Base-by-base conservation (phyloP, 225 moss, liverwort and hornwort species). In the Pseudoscleropodium purum region DNA sequence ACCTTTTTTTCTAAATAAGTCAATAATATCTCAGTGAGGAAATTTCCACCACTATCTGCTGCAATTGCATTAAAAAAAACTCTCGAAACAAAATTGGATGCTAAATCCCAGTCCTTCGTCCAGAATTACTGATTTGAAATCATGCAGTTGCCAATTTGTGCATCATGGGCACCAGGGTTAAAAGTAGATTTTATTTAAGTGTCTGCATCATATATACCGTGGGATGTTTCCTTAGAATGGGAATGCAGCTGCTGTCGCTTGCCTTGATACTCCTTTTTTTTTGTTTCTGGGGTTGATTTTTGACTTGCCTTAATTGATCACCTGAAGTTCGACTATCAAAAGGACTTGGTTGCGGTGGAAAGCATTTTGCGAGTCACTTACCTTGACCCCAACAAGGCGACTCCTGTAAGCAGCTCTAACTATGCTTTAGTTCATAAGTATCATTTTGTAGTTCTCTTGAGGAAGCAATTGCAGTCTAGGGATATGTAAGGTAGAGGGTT, bases 241-340 rank as follows among this genome's bases (percentile, higher is more conserved):
- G 39, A 59, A 39, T 86, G 82, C 29, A 85, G 51, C 43, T 80
- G 33, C 51, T 88, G 49, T 63, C 64, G 67, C 76, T 78, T 72
- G 57, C 54, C 27, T 68, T 10, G 18, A 39, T 47, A 34, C 26
- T 54, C 41, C 56, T 49, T 47, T 47, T 15, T 33, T 74, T n/a
- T 34, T 5, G 13, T 33, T 88, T 84, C 34, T 75, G 47, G 23
- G 47, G 30, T 23, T 91, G 76, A 39, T 82, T 84, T 75, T 72
- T 62, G 54, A 91, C 84, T 57, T 81, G 26, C 47, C 34, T 59
- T 39, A 74, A 47, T 84, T 85, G 92, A 69, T 64, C 37, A 64
- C 81, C 23, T 92, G 90, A 85, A 98, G 98, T 96, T 98, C 66
- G 97, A 96, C 82, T 93, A 95, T 60, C 95, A 96, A 75, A 96